phyloP scores from a whole-genome alignment of 2,329 filamentous ascomycete species.

The Verticillium klebahnii region DNA sequence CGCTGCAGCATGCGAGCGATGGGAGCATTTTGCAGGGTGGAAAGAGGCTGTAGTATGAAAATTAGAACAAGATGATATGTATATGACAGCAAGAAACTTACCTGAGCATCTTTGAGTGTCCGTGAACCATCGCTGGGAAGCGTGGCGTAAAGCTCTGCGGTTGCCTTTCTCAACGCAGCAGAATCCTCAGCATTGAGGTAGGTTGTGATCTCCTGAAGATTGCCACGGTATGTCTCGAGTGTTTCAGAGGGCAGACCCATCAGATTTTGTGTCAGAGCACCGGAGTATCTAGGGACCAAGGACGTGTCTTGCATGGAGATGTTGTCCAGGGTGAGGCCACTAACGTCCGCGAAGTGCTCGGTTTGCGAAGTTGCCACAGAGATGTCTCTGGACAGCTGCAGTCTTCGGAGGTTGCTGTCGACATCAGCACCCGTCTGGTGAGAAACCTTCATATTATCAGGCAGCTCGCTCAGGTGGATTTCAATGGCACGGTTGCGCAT shows the following conservation, averaged over 20 bases:
- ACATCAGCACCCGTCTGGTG: constrained; percentile 23
- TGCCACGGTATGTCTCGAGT: constrained; percentile 6
- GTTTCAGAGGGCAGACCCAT: neutral
- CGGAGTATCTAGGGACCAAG: constrained; percentile 26
- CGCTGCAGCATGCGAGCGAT: constrained; percentile 39
- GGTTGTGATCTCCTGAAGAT: constrained; percentile 9
- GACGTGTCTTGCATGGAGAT: constrained; percentile 42
- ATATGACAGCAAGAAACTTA: constrained; percentile 24
- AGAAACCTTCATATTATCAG: constrained; percentile 11
- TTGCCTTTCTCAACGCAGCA: constrained; percentile 24
- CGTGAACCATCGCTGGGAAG: constrained; percentile 21
- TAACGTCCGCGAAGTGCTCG: constrained; percentile 18
- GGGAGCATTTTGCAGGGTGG: constrained; percentile 54
- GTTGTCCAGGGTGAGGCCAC: constrained; percentile 37
- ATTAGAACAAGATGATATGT: constrained; percentile 5
- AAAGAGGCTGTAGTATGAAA: constrained; percentile 40
- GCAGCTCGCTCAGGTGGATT: constrained; percentile 63
- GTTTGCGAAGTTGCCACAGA: constrained; percentile 18
- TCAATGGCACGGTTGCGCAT: constrained; percentile 96
- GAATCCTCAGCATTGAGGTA: constrained; percentile 25
- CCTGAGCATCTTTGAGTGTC: constrained; percentile 35
- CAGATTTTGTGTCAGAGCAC: constrained; percentile 2
- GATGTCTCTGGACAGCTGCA: constrained; percentile 30
- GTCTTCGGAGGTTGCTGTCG: constrained; percentile 46
- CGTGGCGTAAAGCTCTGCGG: constrained; percentile 29